Percentiles rank a stretch among this genome's conserved stretches.
These are phyloP conservation scores for Sordaria brevicollis DNA, from an alignment of 495 filamentous ascomycete species.

Conservation along the genomic window DNA sequence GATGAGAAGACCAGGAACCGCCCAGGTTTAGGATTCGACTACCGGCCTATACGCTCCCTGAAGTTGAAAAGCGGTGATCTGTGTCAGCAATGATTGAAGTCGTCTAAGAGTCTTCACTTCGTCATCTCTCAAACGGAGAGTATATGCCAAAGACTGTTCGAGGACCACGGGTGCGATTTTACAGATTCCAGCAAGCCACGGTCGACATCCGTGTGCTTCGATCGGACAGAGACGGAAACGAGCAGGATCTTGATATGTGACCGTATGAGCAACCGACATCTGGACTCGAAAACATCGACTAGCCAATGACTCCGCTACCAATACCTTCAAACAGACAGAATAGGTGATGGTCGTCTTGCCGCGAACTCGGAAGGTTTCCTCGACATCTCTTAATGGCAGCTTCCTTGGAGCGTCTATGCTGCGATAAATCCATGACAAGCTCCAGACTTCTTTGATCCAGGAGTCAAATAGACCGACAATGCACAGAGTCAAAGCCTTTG, in stretches of 20 bases:
- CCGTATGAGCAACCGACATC: not conserved
- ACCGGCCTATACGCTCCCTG: not conserved
- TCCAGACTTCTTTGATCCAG: too few relatives aligned
- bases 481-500: too few relatives aligned
- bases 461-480: too few relatives aligned
- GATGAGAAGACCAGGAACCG: not conserved
- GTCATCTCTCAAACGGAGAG: not conserved
- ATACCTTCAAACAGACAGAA: too few relatives aligned
- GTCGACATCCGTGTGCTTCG: not conserved
- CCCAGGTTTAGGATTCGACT: not conserved
- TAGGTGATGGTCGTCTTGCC: too few relatives aligned
- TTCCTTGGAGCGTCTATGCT: too few relatives aligned
- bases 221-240: not conserved
- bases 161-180: not conserved
- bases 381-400: too few relatives aligned
- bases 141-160: not conserved
- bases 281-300: not conserved
- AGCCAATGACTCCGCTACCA: too few relatives aligned
- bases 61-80: not conserved
- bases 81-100: not conserved
- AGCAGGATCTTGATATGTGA: not conserved
- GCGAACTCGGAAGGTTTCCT: too few relatives aligned
- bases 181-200: not conserved
- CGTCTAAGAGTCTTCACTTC: not conserved
- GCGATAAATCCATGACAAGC: too few relatives aligned